These are phyloP conservation scores for Stromatinia cepivora DNA, from an alignment of 2,329 filamentous ascomycete genomes.

Conservation along the genomic window DNA sequence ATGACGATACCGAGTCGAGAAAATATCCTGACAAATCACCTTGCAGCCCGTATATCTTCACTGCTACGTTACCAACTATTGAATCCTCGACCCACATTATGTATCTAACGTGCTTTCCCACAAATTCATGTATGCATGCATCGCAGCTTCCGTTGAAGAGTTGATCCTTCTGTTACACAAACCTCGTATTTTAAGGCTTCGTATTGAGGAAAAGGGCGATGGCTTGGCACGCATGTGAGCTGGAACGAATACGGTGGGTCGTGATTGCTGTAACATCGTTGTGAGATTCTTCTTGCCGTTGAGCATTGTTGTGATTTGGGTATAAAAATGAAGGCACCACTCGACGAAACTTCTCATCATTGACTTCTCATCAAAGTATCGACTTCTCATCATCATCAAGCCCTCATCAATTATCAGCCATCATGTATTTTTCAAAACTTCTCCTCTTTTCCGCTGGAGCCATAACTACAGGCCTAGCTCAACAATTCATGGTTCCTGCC, in stretches of 20 bases:
- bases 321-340: not conserved
- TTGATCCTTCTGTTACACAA: not conserved
- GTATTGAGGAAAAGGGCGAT: not conserved
- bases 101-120: not conserved
- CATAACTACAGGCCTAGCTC: constrained; percentile 1
- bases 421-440: constrained; percentile 15
- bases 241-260: not conserved
- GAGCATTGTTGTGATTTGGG: not conserved
- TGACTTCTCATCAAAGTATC: not conserved
- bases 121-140: not conserved
- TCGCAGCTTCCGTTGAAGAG: not conserved
- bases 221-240: not conserved
- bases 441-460: not conserved
- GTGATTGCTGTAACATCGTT: not conserved
- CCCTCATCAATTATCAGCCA: not conserved
- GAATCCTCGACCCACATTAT: not conserved
- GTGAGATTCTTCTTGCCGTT: not conserved
- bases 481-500: constrained; percentile 25
- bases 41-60: not conserved
- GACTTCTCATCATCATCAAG: not conserved
- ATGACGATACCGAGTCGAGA: not conserved
- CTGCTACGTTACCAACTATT: constrained; percentile 2
- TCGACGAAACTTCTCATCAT: not conserved
- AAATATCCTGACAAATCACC: not conserved
- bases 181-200: constrained; percentile 6